Evolutionary conservation across 768 basidiomycete genomes (phyloP).

Genomic region (Boletales sp.): DNA sequence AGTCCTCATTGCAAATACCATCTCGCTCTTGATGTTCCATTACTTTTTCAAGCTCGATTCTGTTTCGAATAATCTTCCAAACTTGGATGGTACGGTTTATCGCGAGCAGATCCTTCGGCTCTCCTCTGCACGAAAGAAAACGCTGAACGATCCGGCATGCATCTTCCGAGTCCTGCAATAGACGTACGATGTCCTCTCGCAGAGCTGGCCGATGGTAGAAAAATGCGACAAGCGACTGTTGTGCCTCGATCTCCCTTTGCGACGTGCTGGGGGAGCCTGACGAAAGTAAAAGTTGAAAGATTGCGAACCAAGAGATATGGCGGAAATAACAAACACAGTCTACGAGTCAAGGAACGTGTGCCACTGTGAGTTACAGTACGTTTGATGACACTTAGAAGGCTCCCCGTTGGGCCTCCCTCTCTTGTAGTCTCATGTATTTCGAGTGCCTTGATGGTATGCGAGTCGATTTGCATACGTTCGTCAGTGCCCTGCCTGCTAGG

Average conservation of each 20-base stretch:
- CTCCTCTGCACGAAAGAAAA: slow-evolving; percentile 67
- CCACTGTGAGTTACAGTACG: slow-evolving; percentile 78
- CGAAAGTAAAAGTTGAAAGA: slow-evolving; percentile 11
- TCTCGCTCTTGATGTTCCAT: slow-evolving; percentile 41
- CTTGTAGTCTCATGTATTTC: slow-evolving; percentile 75
- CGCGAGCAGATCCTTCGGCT: slow-evolving; percentile 58
- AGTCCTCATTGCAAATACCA: slow-evolving; percentile 34
- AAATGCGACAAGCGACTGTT: slow-evolving; percentile 74
- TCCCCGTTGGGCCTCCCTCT: slow-evolving; percentile 72
- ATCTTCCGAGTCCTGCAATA: slow-evolving; percentile 62
- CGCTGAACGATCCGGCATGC: slow-evolving; percentile 72
- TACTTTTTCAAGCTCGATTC: slow-evolving; percentile 53
- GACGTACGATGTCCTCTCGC: slow-evolving; percentile 55
- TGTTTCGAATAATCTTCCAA: slow-evolving; percentile 53
- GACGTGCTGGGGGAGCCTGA: slow-evolving; percentile 86
- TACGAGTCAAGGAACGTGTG: slow-evolving; percentile 66
- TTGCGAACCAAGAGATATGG: slow-evolving; percentile 1
- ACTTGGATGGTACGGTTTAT: slow-evolving; percentile 58
- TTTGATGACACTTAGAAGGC: slow-evolving; percentile 69
- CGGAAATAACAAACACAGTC: slow-evolving; percentile 58
- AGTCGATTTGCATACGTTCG: slow-evolving; percentile 83
- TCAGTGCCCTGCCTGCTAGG: slow-evolving; percentile 54
- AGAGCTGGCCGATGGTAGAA: slow-evolving; percentile 61
- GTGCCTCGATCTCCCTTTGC: slow-evolving; percentile 61
- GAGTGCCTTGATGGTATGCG: slow-evolving; percentile 84